Base-by-base conservation (phyloP, 768 basidiomycete species). In the Suillus spraguei region DNA sequence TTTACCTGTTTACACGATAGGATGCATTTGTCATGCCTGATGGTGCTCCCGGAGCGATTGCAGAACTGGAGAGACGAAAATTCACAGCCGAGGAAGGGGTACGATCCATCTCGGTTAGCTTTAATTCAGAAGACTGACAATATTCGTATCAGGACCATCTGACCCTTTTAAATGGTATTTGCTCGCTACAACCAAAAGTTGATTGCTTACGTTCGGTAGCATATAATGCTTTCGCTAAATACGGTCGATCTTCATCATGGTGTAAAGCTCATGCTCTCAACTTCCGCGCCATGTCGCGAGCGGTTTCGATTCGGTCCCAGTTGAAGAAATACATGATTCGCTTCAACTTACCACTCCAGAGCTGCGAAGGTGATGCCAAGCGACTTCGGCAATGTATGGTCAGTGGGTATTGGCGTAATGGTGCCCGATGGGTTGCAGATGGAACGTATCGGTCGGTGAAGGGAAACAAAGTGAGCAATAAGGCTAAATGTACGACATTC, bases 61-160 rank as follows among this genome's bases (percentile, higher is more conserved):
- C 92, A 4, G 97, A 99, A 75, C 79, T 99, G 16, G 96, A 99
- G 75, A 83, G 95, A 59, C 80, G 97, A 63, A 99, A 99, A 73
- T 99, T 99, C 70, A 99, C 95, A 0, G 95, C 96, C 0, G 96
- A 99, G 76, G 97, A 99, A 85, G 97, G 97, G 70, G 95, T 95
- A 64, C 70, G 85, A 78, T 9, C 32, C n/a, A 61, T 22, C 22
- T 9, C 36, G 22, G 24, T 20, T 56, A 17, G 22, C n/a, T 36
- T 41, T 61, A 38, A 55, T 59, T 60, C 3, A 8, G 28, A 59
- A 64, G 56, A 41, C 58, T 63, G 63, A 68, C 10, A 52, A 52
- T 52, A 17, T 24, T 24, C 39, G 53, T 17, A 41, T 4, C 68
- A 97, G 95, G 97, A 99, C 72, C 97, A 99, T 73, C 79, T 99